phyloP scores from a whole-genome alignment of 495 filamentous ascomycete genomes.

The Aspergillus sclerotioniger region DNA sequence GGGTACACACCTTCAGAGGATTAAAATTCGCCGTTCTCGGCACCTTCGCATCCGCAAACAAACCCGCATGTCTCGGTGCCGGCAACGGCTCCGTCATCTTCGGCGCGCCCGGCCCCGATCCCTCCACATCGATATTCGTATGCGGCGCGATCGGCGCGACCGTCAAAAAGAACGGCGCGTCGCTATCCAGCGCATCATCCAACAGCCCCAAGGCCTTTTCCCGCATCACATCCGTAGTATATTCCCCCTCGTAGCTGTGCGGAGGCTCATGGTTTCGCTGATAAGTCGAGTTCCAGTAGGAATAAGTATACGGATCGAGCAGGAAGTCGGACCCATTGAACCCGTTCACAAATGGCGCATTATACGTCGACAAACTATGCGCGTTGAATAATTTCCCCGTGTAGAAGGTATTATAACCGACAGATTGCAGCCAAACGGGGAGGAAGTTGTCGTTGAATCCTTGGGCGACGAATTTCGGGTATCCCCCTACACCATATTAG shows the following conservation, averaged over 20 bases:
- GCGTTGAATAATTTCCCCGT: slow-evolving; percentile 72
- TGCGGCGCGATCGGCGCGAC: slow-evolving; percentile 69
- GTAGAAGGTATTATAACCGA: slow-evolving; percentile 73
- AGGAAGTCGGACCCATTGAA: slow-evolving; percentile 62
- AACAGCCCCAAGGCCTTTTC: slow-evolving; percentile 62
- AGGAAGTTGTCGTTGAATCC: slow-evolving; percentile 67
- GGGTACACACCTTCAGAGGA: slow-evolving; percentile 43
- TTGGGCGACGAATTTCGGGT: slow-evolving; percentile 65
- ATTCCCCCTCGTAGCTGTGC: slow-evolving; percentile 53
- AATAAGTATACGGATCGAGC: slow-evolving; percentile 70
- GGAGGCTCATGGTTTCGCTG: slow-evolving; percentile 62
- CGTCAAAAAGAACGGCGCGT: slow-evolving; percentile 64
- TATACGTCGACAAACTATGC: slow-evolving; percentile 57
- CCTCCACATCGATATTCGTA: slow-evolving; percentile 47
- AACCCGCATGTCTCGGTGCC: slow-evolving; percentile 34
- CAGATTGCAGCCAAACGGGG: slow-evolving; percentile 66
- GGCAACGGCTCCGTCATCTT: slow-evolving; percentile 54
- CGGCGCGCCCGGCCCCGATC: slow-evolving; percentile 16
- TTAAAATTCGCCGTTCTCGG: slow-evolving; percentile 41
- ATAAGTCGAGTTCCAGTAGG: slow-evolving; percentile 64
- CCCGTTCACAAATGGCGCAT: slow-evolving; percentile 56
- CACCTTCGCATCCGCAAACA: slow-evolving; percentile 40
- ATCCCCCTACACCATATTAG: slow-evolving; percentile 50
- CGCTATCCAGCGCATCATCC: slow-evolving; percentile 52
- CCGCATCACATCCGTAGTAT: slow-evolving; percentile 62